Evolutionary conservation across 2,329 filamentous ascomycete species (phyloP), one percentile per base, ranked within the genome.

Genomic region (Aspergillus cejpii): DNA sequence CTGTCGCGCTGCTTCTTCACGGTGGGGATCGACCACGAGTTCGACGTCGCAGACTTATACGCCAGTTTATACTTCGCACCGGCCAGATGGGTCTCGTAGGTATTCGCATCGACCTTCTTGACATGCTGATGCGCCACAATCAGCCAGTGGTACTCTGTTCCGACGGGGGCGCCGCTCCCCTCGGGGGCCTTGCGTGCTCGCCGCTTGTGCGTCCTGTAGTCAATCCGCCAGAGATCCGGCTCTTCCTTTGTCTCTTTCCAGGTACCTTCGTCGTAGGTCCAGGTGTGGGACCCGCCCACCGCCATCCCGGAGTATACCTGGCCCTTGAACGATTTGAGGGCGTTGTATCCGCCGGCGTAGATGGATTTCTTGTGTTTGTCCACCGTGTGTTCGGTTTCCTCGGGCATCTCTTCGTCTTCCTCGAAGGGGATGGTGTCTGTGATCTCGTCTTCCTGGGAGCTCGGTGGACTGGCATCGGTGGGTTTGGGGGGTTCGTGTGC

Each of bases 41-140:
- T 54, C 6, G 58, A 53, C 6, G 51, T 44, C 5, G 51, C 55
- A 2, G 53, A 54, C 39, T 62, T 66, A 39, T 66, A 63, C 23
- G 63, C 63, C 38, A 66, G 50, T 45, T 66, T 67, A 42, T 65
- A 66, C 44, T 66, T 66, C 4, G 61, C 60, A 1, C 63, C 63
- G 7, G 53, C 53, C 8, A 66, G 48, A 39, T 58, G 55, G 7
- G 63, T 65, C 44, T 64, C 59, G 42, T 67, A 66, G 1, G 63
- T 64, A 34, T 66, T 67, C 12, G 62, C 62, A 43, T 66, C 64
- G 29, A 61, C 37, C 41, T 66, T 66, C 39, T 55, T 56, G 23
- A 67, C 64, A 50, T 61, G 55, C 63, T 65, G 63, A 52, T 66
- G 62, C 19, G 52, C 62, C 14, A 66, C 55, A 39, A 64, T 60